phyloP scores from a whole-genome alignment of 108 stramenopile genomes.

The Hondaea fermentalgiana region DNA sequence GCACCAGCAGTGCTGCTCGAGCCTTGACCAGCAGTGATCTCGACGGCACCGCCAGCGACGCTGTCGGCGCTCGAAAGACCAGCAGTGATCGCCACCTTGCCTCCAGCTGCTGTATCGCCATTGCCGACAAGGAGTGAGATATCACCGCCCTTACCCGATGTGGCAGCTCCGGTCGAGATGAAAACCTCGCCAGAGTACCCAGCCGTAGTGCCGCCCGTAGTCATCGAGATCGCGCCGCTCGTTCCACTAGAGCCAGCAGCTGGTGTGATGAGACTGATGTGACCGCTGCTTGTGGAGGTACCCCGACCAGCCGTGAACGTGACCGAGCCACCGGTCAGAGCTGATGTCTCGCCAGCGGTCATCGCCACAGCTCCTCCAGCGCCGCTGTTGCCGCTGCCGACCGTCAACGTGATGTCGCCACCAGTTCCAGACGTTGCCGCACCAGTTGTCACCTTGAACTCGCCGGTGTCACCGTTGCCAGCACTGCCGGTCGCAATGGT shows the following conservation, averaged over 20 bases:
- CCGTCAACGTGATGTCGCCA: not conserved
- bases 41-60: conserved; percentile 21
- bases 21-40: conserved; percentile 30
- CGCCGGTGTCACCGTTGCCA: not conserved
- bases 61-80: not conserved
- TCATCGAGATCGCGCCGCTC: not conserved
- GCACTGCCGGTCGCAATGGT: not conserved
- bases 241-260: not conserved
- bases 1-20: not conserved
- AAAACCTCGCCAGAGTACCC: not conserved
- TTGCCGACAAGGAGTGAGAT: not conserved
- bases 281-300: conserved; percentile 18
- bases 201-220: not conserved
- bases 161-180: conserved; percentile 30
- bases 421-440: not conserved
- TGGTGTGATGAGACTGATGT: no score
- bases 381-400: not conserved
- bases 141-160: not conserved
- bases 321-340: conserved; percentile 20
- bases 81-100: not conserved
- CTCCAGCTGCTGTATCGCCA: not conserved
- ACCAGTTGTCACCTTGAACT: not conserved
- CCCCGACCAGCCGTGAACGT: conserved; percentile 22
- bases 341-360: conserved; percentile 19
- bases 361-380: conserved; percentile 25